Conservation (phyloP, 176 grass and related monocot genomes). For the Dactylis glomerata region DNA sequence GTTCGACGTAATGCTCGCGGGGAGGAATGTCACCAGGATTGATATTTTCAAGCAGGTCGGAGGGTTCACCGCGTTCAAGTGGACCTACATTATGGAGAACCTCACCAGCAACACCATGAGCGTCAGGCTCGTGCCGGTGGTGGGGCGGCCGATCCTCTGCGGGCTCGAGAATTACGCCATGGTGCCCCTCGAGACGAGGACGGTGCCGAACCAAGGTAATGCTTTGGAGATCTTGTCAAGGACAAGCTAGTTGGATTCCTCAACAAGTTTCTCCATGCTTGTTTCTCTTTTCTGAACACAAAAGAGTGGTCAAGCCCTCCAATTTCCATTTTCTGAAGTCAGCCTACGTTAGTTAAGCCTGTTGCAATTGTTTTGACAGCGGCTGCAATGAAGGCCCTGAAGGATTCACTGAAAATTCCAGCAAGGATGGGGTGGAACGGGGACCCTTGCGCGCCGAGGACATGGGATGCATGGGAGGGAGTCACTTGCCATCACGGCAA, state of each 20-base stretch:
- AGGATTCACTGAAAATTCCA: slow-evolving; percentile 87
- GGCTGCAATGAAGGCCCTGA: slow-evolving; percentile 77
- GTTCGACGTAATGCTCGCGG: slow-evolving; percentile 74
- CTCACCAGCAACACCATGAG: slow-evolving; percentile 54
- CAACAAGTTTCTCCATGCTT: no score
- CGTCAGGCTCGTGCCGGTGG: slow-evolving; percentile 70
- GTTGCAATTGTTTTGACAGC: slow-evolving; percentile 39
- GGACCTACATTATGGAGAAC: slow-evolving; percentile 77
- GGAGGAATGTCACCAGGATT: slow-evolving; percentile 65
- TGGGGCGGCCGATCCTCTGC: slow-evolving; percentile 79
- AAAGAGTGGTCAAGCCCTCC: not conserved
- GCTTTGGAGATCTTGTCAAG: not conserved
- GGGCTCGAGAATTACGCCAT: slow-evolving; percentile 96
- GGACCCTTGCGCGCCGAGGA: slow-evolving; percentile 79
- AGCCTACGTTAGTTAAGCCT: not conserved
- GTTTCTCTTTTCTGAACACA: not conserved
- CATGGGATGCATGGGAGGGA: slow-evolving; percentile 98
- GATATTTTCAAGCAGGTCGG: slow-evolving; percentile 95
- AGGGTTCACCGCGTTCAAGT: slow-evolving; percentile 88
- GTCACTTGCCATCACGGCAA: slow-evolving; percentile 71
- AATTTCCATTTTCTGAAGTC: not conserved
- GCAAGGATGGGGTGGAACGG: slow-evolving; percentile 99
- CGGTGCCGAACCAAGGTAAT: slow-evolving; percentile 65
- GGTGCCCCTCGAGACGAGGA: slow-evolving; percentile 78
- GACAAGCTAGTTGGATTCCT: no score